These are phyloP conservation scores for Penicillium parvum DNA, from an alignment of 495 filamentous ascomycete species.

Conservation along the genomic window DNA sequence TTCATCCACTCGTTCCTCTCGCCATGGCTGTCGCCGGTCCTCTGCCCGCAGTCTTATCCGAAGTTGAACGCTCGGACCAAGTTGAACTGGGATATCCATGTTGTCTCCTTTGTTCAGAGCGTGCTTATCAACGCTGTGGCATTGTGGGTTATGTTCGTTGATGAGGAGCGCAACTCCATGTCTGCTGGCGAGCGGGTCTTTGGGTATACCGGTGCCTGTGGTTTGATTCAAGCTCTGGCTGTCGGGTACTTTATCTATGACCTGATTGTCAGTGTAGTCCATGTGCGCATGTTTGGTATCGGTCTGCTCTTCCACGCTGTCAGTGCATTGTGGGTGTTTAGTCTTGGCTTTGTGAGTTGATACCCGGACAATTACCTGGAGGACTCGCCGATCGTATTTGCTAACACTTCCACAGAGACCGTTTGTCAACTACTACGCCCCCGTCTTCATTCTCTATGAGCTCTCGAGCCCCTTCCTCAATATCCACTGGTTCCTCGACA, in stretches of 20 bases:
- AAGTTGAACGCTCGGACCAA: constrained; percentile 61
- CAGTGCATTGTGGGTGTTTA: constrained; percentile 80
- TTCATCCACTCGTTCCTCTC: constrained; percentile 69
- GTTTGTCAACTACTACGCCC: constrained; percentile 89
- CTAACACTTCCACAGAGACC: constrained; percentile 57
- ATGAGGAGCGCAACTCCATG: constrained; percentile 72
- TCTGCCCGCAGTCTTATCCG: constrained; percentile 72
- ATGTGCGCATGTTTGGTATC: constrained; percentile 77
- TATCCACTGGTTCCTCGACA: constrained; percentile 99
- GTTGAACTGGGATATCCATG: constrained; percentile 95
- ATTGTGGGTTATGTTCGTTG: constrained; percentile 76
- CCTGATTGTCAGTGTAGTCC: constrained; percentile 63
- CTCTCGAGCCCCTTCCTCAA: constrained; percentile 91
- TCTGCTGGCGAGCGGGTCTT: constrained; percentile 72
- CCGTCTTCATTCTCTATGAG: constrained; percentile 95
- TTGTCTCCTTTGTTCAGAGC: constrained; percentile 88
- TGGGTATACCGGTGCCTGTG: constrained; percentile 80
- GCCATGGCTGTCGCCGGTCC: constrained; percentile 60
- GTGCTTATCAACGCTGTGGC: constrained; percentile 71
- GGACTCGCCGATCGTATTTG: not conserved
- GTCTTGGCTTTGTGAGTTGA: constrained; percentile 81
- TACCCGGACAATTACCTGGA: not conserved
- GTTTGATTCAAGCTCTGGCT: constrained; percentile 79
- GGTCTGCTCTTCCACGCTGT: constrained; percentile 89
- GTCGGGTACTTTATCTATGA: constrained; percentile 97